phyloP scores from a whole-genome alignment of 306 rosid species.

The Prunus mume region DNA sequence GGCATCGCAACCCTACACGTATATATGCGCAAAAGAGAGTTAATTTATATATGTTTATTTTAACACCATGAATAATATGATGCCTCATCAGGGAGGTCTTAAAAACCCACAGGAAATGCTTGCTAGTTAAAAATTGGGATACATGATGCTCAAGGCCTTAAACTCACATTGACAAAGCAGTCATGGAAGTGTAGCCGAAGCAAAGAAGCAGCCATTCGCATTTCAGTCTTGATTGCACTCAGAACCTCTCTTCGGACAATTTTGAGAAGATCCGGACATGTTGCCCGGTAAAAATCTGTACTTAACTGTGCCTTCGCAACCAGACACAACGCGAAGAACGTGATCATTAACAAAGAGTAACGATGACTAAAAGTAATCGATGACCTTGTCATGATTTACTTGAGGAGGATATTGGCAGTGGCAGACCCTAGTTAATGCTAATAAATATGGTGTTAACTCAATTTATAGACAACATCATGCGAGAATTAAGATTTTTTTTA shows the following conservation, averaged over 20 bases:
- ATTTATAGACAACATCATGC: conserved; percentile 6
- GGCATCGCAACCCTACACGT: conserved; percentile 79
- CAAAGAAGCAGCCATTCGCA: conserved; percentile 87
- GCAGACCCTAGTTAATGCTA: neutral
- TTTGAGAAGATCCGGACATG: conserved; percentile 57
- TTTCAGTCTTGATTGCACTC: conserved; percentile 57
- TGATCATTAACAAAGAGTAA: conserved; percentile 21
- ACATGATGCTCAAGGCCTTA: too few species aligned
- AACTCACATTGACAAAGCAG: conserved; percentile 84
- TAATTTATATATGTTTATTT: neutral
- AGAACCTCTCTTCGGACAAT: conserved; percentile 58
- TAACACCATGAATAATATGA: too few species aligned
- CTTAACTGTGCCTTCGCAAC: conserved; percentile 52
- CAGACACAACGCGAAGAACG: conserved; percentile 36
- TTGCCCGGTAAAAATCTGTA: conserved; percentile 54
- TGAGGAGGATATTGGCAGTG: neutral
- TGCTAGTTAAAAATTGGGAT: too few species aligned
- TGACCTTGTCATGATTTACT: conserved; percentile 8
- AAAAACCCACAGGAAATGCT: too few species aligned
- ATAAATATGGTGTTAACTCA: neutral
- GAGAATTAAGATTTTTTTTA: neutral
- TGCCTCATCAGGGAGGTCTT: too few species aligned
- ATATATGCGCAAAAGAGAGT: neutral
- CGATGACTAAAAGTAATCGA: neutral
- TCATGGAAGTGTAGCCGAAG: conserved; percentile 93